phyloP scores from a whole-genome alignment of 805 yeast species.

The Pichia nakasei region DNA sequence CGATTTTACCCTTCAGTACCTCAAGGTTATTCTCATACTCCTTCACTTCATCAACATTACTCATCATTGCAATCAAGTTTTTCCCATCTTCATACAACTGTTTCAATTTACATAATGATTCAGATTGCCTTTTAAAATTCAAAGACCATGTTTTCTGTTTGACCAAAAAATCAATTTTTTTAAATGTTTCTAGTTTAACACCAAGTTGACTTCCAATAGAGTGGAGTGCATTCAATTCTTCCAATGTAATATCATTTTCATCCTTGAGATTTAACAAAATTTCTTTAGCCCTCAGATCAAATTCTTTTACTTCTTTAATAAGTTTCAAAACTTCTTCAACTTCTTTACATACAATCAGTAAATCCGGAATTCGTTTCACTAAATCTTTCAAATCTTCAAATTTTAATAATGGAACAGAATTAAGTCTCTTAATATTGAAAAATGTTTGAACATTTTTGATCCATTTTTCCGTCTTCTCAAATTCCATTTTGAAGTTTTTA shows the following conservation, averaged over 20 bases:
- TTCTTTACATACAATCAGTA: conserved; percentile 50
- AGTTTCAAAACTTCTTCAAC: conserved; percentile 50
- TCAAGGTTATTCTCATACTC: conserved; percentile 5
- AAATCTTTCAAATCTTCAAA: conserved; percentile 31
- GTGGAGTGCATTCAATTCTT: conserved; percentile 45
- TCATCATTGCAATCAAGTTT: background rate
- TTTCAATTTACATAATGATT: conserved; percentile 19
- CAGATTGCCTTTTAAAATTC: conserved; percentile 13
- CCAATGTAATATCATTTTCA: conserved; percentile 16
- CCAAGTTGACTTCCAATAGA: conserved; percentile 55
- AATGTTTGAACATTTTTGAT: conserved; percentile 46
- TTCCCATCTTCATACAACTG: conserved; percentile 20
- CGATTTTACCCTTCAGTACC: background rate
- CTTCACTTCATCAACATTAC: conserved; percentile 5
- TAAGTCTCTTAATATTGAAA: conserved; percentile 25
- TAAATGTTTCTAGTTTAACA: conserved; percentile 41
- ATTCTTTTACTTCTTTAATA: conserved; percentile 42
- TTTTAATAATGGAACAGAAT: background rate
- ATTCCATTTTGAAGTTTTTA: conserved; percentile 30
- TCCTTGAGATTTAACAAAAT: conserved; percentile 26
- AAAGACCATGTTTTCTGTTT: conserved; percentile 33
- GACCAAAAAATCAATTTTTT: conserved; percentile 26
- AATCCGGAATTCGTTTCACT: conserved; percentile 36
- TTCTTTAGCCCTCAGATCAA: conserved; percentile 37
- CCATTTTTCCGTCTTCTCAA: conserved; percentile 42